Base-by-base conservation (phyloP, 495 filamentous ascomycete genomes). In the Penicillium waksmanii region DNA sequence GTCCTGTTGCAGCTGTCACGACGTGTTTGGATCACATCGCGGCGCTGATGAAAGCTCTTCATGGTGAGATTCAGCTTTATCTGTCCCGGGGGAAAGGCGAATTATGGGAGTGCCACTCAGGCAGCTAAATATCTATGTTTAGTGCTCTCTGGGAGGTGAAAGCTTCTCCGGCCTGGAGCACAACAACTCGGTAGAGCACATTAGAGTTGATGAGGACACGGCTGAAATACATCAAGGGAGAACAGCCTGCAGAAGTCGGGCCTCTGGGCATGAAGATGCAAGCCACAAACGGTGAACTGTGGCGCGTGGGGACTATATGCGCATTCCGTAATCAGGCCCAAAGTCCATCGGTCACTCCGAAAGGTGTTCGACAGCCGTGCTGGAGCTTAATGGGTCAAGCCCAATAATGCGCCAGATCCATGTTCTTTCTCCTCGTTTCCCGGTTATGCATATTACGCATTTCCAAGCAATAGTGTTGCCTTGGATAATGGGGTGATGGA, bases 231-330 rank as follows among this genome's bases (percentile, higher is more conserved):
- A 44, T 19, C 42, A 44, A 47, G 57, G 34, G 38, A 31, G n/a
- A 55, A 13, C 56, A 69, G 64, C 60, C 64, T 67, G 52, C 55
- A 63, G 44, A 49, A 57, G 33, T 44, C 42, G 31, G 55, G 27
- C 42, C 42, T 60, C 50, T 19, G 31, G 1, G 27, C 19, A 12
- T 7, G 50, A 13, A 64, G 34, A 44, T 62, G 60, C 58, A 63
- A 65, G 67, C 67, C 67, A 67, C 67, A 63, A 63, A 67, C 62
- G 62, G 59, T 57, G 56, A 52, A 40, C 10, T 67, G 65, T 70
- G 67, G 67, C 62, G 55, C 51, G 36, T 60, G 52, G 34, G 48
- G 56, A 43, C 43, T 13, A 38, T 42, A 31, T 51, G 23, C 42
- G 43, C 17, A 50, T 56, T 61, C 51, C 42, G 36, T 51, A 58